Evolutionary conservation across 805 yeast species (phyloP), one percentile per base, ranked within the genome.

Genomic region (Saturnispora gosingensis): DNA sequence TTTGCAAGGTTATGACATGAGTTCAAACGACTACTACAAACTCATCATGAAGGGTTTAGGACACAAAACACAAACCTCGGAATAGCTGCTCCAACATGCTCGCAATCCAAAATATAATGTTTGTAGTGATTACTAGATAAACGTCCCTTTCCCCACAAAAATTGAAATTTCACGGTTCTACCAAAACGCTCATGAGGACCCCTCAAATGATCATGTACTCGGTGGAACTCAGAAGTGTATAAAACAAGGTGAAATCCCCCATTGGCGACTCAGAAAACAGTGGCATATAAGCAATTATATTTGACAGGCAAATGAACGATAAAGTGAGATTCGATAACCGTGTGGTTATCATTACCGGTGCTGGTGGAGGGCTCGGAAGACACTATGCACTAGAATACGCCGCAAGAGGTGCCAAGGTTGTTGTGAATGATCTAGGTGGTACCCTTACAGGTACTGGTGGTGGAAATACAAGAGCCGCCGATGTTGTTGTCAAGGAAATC

Each of bases 361-460:
- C 97, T 46, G 99, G 99, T 57, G 98, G 97, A 59, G 99, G 98
- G 18, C 77, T 91, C 44, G 99, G 99, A 24, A 85, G 77, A 61
- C 81, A 81, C 46, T 91, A 91, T 68, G 95, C 97, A 5, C 71
- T 88, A 32, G 88, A 85, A 59, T 91, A 77, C 69, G 98, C 95
- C 43, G 73, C 81, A 53, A 77, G 96, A 59, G 98, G 98, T 35
- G 99, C 97, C 54, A 83, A 84, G 61, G 97, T 91, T 36, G 96
- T 91, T 25, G 96, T 91, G 32, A 91, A 91, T 66, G 99, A 91
- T 69, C 75, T 91, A 55, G 97, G 97, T 52, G 95, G 96, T 30
- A 74, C 90, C 24, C 71, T 87, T 49, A 72, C 76, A 25, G 97
- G 97, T 47, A 77, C 81, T 34, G 88, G 87, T 25, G 82, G 78